A percentile compares a stretch with the other conserved stretches of the same genome.
Conservation (phyloP, 768 basidiomycete species). For the Inosperma sp. region DNA sequence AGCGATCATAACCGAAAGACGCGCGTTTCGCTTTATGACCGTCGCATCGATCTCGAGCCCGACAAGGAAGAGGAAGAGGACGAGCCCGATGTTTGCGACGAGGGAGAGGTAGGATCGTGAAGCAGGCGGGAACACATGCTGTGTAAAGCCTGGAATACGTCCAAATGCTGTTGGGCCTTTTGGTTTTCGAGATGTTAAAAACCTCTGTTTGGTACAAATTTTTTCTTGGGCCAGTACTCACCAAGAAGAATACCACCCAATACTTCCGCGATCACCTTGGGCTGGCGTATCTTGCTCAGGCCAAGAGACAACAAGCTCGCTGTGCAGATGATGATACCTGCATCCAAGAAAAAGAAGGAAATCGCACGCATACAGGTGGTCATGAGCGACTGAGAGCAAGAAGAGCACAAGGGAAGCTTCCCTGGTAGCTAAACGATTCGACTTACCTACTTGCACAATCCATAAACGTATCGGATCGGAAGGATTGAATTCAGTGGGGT, state of each 20-base stretch:
- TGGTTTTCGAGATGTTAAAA: background rate
- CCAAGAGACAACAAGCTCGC: constrained; percentile 65
- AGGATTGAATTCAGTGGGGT: constrained; percentile 62
- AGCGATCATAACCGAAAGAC: constrained; percentile 63
- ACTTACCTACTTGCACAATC: constrained; percentile 73
- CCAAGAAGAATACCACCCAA: constrained; percentile 80
- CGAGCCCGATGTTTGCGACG: constrained; percentile 85
- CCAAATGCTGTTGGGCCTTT: constrained; percentile 54
- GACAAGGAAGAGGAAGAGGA: constrained; percentile 86
- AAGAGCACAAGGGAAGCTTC: no score
- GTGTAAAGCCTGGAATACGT: no score
- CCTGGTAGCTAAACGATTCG: no score
- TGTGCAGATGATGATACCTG: constrained; percentile 78
- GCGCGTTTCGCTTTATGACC: no score
- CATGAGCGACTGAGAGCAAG: constrained; percentile 4
- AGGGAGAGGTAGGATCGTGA: constrained; percentile 79
- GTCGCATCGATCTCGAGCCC: no score
- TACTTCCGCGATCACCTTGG: constrained; percentile 79
- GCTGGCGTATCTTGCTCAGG: constrained; percentile 73
- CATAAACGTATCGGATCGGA: constrained; percentile 70
- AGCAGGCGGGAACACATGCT: no score
- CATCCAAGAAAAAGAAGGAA: background rate
- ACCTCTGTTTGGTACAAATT: background rate
- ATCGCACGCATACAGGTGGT: background rate
- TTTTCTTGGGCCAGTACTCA: constrained; percentile 58